Conservation (phyloP, 192 early-diverging fungal species). For the Podila minutissima region DNA sequence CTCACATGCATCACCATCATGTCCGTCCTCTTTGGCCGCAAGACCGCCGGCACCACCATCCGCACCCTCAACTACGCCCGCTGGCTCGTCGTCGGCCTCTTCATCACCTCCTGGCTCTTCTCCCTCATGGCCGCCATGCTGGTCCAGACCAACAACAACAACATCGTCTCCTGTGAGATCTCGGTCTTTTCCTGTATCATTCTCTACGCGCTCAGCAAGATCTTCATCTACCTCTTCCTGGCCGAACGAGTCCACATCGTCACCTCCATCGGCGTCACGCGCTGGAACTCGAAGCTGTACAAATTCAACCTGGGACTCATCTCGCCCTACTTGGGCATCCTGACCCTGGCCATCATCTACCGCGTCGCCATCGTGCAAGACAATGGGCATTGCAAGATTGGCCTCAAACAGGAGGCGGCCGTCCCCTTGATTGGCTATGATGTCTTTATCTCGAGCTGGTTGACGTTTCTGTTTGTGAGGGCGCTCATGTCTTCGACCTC, state of each 20-base stretch:
- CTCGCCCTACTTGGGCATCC: conserved; percentile 34
- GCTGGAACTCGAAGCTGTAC: conserved; percentile 52
- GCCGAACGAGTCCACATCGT: conserved; percentile 49
- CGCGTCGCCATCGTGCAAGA: conserved; percentile 14
- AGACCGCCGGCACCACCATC: conserved; percentile 44
- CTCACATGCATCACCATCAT: conserved; percentile 54
- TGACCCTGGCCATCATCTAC: conserved; percentile 38
- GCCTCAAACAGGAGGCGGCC: neutral
- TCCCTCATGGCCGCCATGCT: conserved; percentile 53
- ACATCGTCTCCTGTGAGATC: conserved; percentile 43
- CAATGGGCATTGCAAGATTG: conserved; percentile 31
- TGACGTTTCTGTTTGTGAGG: conserved; percentile 30
- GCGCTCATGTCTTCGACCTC: conserved; percentile 37
- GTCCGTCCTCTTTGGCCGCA: conserved; percentile 57
- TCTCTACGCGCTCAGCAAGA: conserved; percentile 51
- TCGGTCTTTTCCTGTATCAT: conserved; percentile 50
- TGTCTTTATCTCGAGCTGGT: conserved; percentile 18
- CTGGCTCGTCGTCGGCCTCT: conserved; percentile 47
- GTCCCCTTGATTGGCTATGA: conserved; percentile 33
- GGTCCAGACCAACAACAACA: conserved; percentile 58
- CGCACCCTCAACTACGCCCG: conserved; percentile 54
- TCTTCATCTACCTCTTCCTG: conserved; percentile 59
- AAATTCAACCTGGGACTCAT: conserved; percentile 50
- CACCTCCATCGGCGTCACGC: conserved; percentile 22
- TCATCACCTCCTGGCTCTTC: conserved; percentile 54